These are phyloP conservation scores for Cardamine occulta DNA, from an alignment of 345 rosid genomes.

Conservation along the genomic window DNA sequence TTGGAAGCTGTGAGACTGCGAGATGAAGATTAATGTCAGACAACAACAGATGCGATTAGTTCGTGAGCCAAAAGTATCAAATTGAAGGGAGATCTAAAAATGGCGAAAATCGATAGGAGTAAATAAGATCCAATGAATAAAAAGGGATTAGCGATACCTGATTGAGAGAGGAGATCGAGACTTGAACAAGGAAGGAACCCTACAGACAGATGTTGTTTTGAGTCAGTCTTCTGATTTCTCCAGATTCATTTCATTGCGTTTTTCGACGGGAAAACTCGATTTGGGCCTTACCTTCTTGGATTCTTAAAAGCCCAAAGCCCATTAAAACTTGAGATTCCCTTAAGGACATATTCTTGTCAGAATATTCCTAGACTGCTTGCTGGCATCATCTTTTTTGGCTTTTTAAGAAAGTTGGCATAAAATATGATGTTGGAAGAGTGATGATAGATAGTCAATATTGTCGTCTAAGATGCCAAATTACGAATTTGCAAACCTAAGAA, in stretches of 20 bases:
- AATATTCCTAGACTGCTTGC: constrained; percentile 23
- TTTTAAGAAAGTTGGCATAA: constrained; percentile 5
- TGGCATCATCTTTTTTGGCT: constrained; percentile 34
- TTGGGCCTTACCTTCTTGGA: constrained; percentile 8
- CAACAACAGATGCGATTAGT: not conserved
- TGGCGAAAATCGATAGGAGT: not conserved
- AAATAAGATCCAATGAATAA: not conserved
- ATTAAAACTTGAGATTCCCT: constrained; percentile 3
- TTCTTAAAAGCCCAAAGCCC: constrained; percentile 4
- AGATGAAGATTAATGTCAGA: constrained; percentile 6
- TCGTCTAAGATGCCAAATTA: constrained; percentile 38
- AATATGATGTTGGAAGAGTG: constrained; percentile 14
- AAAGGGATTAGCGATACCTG: constrained; percentile 18
- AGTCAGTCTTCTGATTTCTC: constrained; percentile 26
- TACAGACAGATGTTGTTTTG: constrained; percentile 31
- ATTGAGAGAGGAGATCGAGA: constrained; percentile 38
- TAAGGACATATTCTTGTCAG: not conserved
- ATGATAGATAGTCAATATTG: constrained; percentile 30
- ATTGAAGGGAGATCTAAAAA: not conserved
- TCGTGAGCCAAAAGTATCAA: not conserved
- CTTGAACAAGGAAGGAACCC: constrained; percentile 33
- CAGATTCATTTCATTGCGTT: constrained; percentile 36
- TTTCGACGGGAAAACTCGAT: not conserved
- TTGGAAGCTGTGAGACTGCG: constrained; percentile 24
- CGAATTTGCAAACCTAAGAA: constrained; percentile 25